These are phyloP conservation scores for Tulasnella sp. DNA, from an alignment of 768 basidiomycete species.

Conservation along the genomic window DNA sequence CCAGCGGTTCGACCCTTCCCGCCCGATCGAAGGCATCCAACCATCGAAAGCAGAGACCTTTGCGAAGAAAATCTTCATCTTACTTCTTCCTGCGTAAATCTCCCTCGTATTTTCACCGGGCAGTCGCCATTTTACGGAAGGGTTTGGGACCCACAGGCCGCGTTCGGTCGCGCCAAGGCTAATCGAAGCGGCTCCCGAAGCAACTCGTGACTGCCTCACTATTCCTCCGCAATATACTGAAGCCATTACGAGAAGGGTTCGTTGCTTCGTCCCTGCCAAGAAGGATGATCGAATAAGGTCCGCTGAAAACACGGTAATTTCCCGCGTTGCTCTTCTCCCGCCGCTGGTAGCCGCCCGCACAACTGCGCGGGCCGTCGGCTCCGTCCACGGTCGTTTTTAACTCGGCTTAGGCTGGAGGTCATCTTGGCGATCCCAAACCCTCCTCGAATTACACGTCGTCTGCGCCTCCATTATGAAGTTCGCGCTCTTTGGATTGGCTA, in stretches of 20 bases:
- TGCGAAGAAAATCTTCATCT: neutral
- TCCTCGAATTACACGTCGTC: neutral
- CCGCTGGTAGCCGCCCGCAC: neutral
- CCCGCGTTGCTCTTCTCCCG: neutral
- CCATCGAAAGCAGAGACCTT: too few relatives aligned
- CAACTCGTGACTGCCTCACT: neutral
- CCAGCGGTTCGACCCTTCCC: too few relatives aligned
- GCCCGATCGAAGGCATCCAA: too few relatives aligned
- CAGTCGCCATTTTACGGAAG: neutral
- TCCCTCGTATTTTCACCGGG: neutral
- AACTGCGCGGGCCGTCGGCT: neutral
- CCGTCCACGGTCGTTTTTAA: neutral
- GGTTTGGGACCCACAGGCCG: neutral
- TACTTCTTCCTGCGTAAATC: neutral
- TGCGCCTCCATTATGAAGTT: slow-evolving; percentile 2
- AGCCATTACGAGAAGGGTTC: neutral
- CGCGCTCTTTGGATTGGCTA: slow-evolving; percentile 3
- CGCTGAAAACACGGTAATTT: neutral
- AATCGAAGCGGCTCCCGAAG: neutral
- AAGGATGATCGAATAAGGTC: neutral
- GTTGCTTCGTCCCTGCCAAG: neutral
- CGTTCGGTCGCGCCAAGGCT: neutral
- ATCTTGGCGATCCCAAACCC: neutral
- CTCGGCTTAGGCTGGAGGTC: neutral
- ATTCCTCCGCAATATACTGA: neutral